These are phyloP conservation scores for Coniochaeta sp. DNA, from an alignment of 2,329 filamentous ascomycete species.

Conservation along the genomic window DNA sequence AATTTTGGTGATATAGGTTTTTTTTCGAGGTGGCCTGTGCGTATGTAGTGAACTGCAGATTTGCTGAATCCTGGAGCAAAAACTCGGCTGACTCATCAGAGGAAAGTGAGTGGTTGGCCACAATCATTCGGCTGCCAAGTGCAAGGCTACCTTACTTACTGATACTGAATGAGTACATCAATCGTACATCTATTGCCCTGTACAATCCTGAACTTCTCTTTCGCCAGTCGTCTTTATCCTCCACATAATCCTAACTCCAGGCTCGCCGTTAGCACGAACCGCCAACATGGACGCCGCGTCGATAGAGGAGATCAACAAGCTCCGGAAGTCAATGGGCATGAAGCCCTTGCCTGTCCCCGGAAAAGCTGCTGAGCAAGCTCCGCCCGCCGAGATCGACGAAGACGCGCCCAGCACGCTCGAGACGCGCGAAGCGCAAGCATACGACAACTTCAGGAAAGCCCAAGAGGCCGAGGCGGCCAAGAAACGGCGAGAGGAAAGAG, in stretches of 20 bases:
- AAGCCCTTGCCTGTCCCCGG: conserved; percentile 83
- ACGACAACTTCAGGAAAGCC: conserved; percentile 62
- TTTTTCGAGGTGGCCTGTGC: neutral
- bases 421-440: conserved; percentile 63
- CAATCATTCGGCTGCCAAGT: too few species aligned
- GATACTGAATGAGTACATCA: neutral
- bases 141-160: neutral
- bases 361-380: conserved; percentile 29
- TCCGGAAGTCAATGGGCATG: conserved; percentile 82
- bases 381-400: conserved; percentile 48
- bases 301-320: conserved; percentile 90
- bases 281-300: conserved; percentile 57
- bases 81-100: conserved; percentile 3
- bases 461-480: conserved; percentile 69
- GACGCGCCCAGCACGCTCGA: conserved; percentile 79
- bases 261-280: neutral
- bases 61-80: conserved; percentile 5
- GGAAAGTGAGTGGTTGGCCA: neutral
- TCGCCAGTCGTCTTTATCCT: neutral
- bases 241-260: neutral
- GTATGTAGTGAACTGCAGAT: neutral
- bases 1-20: conserved; percentile 4
- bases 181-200: too few species aligned
- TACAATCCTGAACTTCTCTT: too few species aligned
- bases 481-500: conserved; percentile 68